Percentiles rank a stretch among this genome's conserved stretches.
Conservation (phyloP, 768 basidiomycete species). For the Collybiopsis confluens region DNA sequence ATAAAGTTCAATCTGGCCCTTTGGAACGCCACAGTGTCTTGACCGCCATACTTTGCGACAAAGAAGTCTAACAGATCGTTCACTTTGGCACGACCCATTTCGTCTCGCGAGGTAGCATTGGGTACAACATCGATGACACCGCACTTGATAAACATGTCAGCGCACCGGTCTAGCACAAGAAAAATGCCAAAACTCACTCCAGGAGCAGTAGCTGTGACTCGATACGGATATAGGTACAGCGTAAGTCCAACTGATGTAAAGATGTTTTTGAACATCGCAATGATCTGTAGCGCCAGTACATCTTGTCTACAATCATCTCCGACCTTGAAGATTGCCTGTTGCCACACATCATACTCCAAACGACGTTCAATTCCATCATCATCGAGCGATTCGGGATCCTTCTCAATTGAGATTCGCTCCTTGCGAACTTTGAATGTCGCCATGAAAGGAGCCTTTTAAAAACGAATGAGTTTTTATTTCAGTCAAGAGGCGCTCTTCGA, state of each 20-base stretch:
- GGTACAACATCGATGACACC: conserved; percentile 99
- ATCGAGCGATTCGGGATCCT: conserved; percentile 69
- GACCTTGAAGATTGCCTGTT: conserved; percentile 99
- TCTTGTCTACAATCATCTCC: conserved; percentile 99
- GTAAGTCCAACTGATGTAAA: conserved; percentile 86
- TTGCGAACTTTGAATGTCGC: conserved; percentile 98
- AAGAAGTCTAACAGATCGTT: conserved; percentile 96
- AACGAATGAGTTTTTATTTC: neutral
- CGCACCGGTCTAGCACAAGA: neutral
- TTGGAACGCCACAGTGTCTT: conserved; percentile 88
- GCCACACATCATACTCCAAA: conserved; percentile 85
- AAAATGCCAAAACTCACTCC: conserved; percentile 58
- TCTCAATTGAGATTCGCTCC: conserved; percentile 62
- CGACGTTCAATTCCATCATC: conserved; percentile 56
- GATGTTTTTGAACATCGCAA: conserved; percentile 99
- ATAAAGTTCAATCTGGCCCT: conserved; percentile 93
- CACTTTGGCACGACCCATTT: conserved; percentile 98
- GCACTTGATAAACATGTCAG: conserved; percentile 48
- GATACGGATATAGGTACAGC: conserved; percentile 91
- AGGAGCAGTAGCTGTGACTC: conserved; percentile 94
- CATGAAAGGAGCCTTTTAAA: conserved; percentile 94
- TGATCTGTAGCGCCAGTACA: conserved; percentile 93
- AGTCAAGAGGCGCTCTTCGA: no score
- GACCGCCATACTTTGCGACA: conserved; percentile 85
- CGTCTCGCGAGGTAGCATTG: conserved; percentile 95